Evolutionary conservation across 768 basidiomycete genomes (phyloP).

Genomic region (Pulveroboletus frians): DNA sequence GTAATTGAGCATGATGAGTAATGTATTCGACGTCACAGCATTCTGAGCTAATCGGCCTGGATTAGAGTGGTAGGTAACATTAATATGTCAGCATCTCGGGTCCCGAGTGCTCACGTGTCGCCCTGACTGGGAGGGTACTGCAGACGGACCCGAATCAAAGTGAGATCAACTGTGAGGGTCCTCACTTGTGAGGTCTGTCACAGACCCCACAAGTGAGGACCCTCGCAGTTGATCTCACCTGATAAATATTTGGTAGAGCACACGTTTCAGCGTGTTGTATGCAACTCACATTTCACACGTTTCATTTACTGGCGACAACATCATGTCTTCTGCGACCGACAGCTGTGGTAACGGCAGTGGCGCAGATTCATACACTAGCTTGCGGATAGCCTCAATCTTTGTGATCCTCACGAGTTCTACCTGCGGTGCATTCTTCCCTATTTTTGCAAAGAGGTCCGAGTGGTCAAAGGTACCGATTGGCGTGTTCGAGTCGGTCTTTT

Average conservation of each 20-base stretch:
- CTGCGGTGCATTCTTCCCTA: constrained; percentile 65
- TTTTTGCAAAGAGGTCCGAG: constrained; percentile 49
- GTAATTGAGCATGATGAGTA: not conserved
- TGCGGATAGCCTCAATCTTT: constrained; percentile 72
- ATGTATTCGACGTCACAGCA: not conserved
- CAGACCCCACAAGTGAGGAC: constrained; percentile 13
- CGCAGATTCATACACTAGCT: constrained; percentile 40
- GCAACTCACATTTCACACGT: not conserved
- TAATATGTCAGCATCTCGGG: not conserved
- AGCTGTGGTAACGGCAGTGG: constrained; percentile 52
- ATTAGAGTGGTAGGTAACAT: not conserved
- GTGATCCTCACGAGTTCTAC: constrained; percentile 60
- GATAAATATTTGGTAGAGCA: not conserved
- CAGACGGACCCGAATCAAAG: no score
- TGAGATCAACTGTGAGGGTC: no score
- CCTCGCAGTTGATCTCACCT: constrained; percentile 20
- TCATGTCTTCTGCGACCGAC: constrained; percentile 19
- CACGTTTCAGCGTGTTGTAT: not conserved
- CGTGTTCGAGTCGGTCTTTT: constrained; percentile 62
- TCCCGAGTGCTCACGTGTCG: not conserved
- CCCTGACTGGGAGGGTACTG: constrained; percentile 25
- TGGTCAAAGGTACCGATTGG: constrained; percentile 36
- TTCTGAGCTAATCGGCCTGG: not conserved
- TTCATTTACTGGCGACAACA: not conserved
- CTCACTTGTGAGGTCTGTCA: no score